Conservation (phyloP, 768 basidiomycete genomes). For the Neoboletus magnificus region DNA sequence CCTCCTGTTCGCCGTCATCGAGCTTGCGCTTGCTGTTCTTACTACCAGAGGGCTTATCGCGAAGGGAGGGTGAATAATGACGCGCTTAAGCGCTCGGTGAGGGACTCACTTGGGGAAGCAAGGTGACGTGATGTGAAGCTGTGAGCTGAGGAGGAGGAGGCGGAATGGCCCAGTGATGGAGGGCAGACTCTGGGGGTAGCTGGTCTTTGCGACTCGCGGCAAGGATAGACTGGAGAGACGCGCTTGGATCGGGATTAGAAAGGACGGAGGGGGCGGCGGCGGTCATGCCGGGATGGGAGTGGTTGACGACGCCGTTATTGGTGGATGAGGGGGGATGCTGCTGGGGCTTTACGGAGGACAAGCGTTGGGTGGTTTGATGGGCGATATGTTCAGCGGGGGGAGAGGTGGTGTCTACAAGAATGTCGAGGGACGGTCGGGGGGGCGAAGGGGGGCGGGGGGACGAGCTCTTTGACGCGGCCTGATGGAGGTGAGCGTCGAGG, state of each 20-base stretch:
- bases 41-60: slow-evolving; percentile 29
- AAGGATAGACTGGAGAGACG: slow-evolving; percentile 41
- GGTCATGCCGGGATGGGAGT: slow-evolving; percentile 30
- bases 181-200: slow-evolving; percentile 23
- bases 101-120: slow-evolving; percentile 40
- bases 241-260: slow-evolving; percentile 37
- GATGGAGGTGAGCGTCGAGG: slow-evolving; percentile 32
- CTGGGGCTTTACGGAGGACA: slow-evolving; percentile 24
- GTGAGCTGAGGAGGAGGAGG: slow-evolving; percentile 31
- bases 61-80: slow-evolving; percentile 19
- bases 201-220: slow-evolving; percentile 34
- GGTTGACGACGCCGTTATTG: slow-evolving; percentile 27
- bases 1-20: slow-evolving; percentile 56
- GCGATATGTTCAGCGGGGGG: slow-evolving; percentile 26
- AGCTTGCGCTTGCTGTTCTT: slow-evolving; percentile 72
- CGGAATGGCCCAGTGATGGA: slow-evolving; percentile 39
- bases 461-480: slow-evolving; percentile 35
- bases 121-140: slow-evolving; percentile 26
- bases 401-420: slow-evolving; percentile 33
- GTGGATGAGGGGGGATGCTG: slow-evolving; percentile 18
- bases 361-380: slow-evolving; percentile 35
- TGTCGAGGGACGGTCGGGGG: slow-evolving; percentile 39
- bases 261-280: slow-evolving; percentile 32
- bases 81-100: slow-evolving; percentile 29
- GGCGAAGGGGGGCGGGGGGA: slow-evolving; percentile 48